Evolutionary conservation across 441 rosid species (phyloP), one percentile per base, ranked within the genome.

Genomic region (Populus hybrid): DNA sequence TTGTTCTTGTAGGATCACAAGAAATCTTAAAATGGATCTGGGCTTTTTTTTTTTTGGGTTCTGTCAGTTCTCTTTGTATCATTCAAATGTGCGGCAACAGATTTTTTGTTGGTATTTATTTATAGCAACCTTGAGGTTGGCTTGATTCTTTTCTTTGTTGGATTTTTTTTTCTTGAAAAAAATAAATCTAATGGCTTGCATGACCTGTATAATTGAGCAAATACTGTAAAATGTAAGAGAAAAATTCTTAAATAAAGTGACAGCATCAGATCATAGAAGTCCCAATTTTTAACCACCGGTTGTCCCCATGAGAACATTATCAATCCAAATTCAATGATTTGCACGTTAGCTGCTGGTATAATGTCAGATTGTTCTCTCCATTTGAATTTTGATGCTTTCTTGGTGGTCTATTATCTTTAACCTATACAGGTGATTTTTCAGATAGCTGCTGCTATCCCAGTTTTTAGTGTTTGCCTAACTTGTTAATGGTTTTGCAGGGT

Each of bases 401-500:
- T 40, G 50, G 50, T 11, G 50, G 14, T 40, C 50, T 12, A 6
- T 34, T 3, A 40, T 40, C 50, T 10, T 10, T 40, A 10, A 11
- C 14, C 12, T 40, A 3, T 11, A 61, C 21, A 61, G 11, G n/a
- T 61, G 24, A 7, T 61, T 16, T 19, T 61, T 18, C 66, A 18
- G n/a, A 9, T 23, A 61, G n/a, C 24, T 19, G 66, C n/a, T n/a
- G 66, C 21, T 61, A 61, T 19, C 66, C 9, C 66, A 9, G 9
- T 67, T 59, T 21, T 19, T 57, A 61, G 50, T 67, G 36, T 34
- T 64, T 35, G 40, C 11, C 65, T 77, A 24, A 78, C 53, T 53
- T 72, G 53, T 61, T 57, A 9, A 30, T 76, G 81, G 57, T 71
- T 70, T 40, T 82, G 84, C 90, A 96, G 99, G 90, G 98, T 96